Conservation (phyloP, 805 yeast genomes). For the Yarrowia sp. region DNA sequence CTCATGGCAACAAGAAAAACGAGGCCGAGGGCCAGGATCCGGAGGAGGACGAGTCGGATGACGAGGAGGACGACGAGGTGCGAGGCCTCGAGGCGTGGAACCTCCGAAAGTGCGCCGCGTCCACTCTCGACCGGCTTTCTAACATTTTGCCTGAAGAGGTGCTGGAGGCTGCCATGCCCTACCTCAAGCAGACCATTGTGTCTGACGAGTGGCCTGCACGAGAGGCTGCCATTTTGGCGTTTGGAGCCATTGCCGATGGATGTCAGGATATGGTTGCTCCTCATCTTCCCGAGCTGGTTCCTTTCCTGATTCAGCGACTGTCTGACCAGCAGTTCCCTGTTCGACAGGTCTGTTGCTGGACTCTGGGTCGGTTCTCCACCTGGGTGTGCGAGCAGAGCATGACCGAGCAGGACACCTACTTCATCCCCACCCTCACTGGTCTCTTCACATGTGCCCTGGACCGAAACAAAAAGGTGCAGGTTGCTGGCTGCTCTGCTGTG, state of each 20-base stretch:
- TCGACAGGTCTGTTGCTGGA: conserved; percentile 94
- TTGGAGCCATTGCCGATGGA: conserved; percentile 93
- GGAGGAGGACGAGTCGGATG: conserved; percentile 61
- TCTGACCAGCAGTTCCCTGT: conserved; percentile 77
- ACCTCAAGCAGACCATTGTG: conserved; percentile 65
- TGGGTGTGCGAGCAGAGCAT: conserved; percentile 62
- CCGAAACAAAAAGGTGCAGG: conserved; percentile 88
- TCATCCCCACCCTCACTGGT: conserved; percentile 74
- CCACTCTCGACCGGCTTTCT: conserved; percentile 82
- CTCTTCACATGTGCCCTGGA: conserved; percentile 76
- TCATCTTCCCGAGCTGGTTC: conserved; percentile 76
- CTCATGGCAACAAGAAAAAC: conserved; percentile 32
- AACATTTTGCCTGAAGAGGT: conserved; percentile 65
- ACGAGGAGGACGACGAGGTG: conserved; percentile 70
- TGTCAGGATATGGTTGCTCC: conserved; percentile 68
- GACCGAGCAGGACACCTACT: conserved; percentile 44
- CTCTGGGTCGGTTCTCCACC: conserved; percentile 75
- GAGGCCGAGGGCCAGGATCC: conserved; percentile 43
- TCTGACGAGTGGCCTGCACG: conserved; percentile 81
- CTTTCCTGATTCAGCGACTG: conserved; percentile 77
- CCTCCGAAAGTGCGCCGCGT: conserved; percentile 89
- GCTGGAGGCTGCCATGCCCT: conserved; percentile 66
- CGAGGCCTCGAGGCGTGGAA: conserved; percentile 79
- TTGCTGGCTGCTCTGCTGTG: conserved; percentile 85
- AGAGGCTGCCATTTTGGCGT: conserved; percentile 89